Conservation (phyloP, 75 land plant genomes). For the Adiantum capillusveneris region DNA sequence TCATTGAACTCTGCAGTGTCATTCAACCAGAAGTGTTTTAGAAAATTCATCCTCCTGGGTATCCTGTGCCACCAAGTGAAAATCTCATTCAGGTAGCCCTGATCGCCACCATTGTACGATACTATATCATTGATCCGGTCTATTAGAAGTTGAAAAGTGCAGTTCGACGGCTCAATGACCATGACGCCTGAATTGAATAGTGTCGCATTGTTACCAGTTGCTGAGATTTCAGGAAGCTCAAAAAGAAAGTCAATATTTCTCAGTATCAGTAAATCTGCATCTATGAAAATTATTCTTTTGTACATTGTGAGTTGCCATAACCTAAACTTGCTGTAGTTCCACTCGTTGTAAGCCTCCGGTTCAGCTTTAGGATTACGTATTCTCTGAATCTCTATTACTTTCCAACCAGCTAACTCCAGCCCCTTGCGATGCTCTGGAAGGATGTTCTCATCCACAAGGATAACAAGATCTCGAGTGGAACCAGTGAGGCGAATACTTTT, state of each 20-base stretch:
- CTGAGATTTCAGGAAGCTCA: constrained; percentile 61
- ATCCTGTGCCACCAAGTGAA: constrained; percentile 97
- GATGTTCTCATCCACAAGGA: constrained; percentile 77
- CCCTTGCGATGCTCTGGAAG: constrained; percentile 48
- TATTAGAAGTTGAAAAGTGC: constrained; percentile 65
- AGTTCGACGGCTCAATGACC: constrained; percentile 70
- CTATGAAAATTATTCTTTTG: constrained; percentile 63
- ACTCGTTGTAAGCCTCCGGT: constrained; percentile 72
- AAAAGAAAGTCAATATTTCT: constrained; percentile 63
- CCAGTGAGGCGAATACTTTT: constrained; percentile 79
- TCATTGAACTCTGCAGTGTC: constrained; percentile 26
- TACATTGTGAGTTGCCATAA: constrained; percentile 70
- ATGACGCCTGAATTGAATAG: constrained; percentile 75
- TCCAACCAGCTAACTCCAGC: constrained; percentile 78
- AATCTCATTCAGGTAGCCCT: constrained; percentile 82
- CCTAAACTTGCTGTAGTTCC: constrained; percentile 86
- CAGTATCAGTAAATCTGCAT: constrained; percentile 55
- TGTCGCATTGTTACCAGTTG: constrained; percentile 51
- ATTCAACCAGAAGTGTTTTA: constrained; percentile 83
- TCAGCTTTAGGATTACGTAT: constrained; percentile 85
- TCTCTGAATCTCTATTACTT: constrained; percentile 48
- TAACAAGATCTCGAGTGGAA: constrained; percentile 68
- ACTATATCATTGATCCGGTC: constrained; percentile 26
- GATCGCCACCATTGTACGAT: constrained; percentile 97
- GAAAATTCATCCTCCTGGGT: constrained; percentile 62